These are phyloP conservation scores for Tetrapisispora fleetii DNA, from an alignment of 805 yeast species.

Conservation along the genomic window DNA sequence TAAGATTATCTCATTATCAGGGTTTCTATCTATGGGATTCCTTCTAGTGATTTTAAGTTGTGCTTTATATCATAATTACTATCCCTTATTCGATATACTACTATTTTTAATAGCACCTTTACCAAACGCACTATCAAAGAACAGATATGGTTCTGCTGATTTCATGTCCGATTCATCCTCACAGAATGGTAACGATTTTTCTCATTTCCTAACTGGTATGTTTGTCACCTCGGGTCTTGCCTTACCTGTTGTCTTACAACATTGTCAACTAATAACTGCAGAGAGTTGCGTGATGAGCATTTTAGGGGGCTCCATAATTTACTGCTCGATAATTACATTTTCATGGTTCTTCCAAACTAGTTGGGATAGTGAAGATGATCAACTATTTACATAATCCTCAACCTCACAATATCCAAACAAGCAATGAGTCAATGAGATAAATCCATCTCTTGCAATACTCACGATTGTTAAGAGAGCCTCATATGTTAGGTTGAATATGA, in stretches of 20 bases:
- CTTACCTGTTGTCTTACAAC: conserved; percentile 68
- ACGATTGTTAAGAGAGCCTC: background rate
- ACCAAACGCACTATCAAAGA: conserved; percentile 49
- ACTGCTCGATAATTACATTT: conserved; percentile 74
- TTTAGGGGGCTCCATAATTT: conserved; percentile 75
- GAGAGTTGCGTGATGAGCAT: conserved; percentile 71
- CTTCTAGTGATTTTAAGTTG: conserved; percentile 80
- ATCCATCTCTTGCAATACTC: too few species aligned
- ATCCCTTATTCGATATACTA: conserved; percentile 67
- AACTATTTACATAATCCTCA: conserved; percentile 25
- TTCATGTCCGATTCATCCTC: conserved; percentile 48
- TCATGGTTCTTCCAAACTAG: conserved; percentile 53
- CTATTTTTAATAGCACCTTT: conserved; percentile 61
- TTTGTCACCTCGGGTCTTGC: conserved; percentile 66
- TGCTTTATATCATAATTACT: conserved; percentile 83
- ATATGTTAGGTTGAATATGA: background rate
- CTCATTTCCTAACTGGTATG: conserved; percentile 69
- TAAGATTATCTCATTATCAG: conserved; percentile 28
- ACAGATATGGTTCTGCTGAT: conserved; percentile 40
- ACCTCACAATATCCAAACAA: background rate
- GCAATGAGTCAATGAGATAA: too few species aligned
- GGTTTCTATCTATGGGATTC: conserved; percentile 76
- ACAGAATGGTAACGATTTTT: conserved; percentile 53
- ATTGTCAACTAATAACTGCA: conserved; percentile 58
- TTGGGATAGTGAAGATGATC: conserved; percentile 34